Conservation (phyloP, 1,139 yeast species). For the Suhomyces bribrorum region DNA sequence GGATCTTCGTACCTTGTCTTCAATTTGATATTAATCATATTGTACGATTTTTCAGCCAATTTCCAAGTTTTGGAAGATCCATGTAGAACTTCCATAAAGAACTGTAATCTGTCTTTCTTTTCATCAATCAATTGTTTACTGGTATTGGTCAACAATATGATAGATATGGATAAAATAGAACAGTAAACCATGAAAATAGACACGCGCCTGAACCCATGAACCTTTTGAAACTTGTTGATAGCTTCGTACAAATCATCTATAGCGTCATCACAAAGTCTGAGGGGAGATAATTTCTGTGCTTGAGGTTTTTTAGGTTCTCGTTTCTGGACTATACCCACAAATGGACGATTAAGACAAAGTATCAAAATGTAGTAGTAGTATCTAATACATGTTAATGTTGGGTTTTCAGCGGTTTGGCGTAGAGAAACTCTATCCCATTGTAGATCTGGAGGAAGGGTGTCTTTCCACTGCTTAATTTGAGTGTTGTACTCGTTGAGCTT, state of each 20-base stretch:
- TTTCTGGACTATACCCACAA: conserved; percentile 35
- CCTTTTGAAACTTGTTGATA: conserved; percentile 34
- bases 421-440: conserved; percentile 51
- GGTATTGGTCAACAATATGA: conserved; percentile 41
- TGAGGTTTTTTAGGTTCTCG: conserved; percentile 9
- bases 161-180: conserved; percentile 48
- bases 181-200: conserved; percentile 52
- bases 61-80: conserved; percentile 51
- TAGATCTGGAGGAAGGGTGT: conserved; percentile 47
- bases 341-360: conserved; percentile 60
- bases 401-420: conserved; percentile 47
- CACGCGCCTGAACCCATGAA: conserved; percentile 45
- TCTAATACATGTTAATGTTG: conserved; percentile 52
- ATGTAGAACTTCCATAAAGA: conserved; percentile 40
- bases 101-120: conserved; percentile 33
- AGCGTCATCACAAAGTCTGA: conserved; percentile 38
- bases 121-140: conserved; percentile 27
- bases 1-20: conserved; percentile 20
- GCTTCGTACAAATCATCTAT: conserved; percentile 46
- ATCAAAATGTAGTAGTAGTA: conserved; percentile 60
- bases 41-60: conserved; percentile 48
- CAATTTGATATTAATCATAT: conserved; percentile 40
- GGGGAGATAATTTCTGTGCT: conserved; percentile 14
- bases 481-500: conserved; percentile 45
- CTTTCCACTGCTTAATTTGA: conserved; percentile 54